A percentile compares a stretch with the other conserved stretches of the same genome.
These are phyloP conservation scores for Paramecium sexaurelia DNA, from an alignment of 73 alveolate genomes.

Conservation along the genomic window DNA sequence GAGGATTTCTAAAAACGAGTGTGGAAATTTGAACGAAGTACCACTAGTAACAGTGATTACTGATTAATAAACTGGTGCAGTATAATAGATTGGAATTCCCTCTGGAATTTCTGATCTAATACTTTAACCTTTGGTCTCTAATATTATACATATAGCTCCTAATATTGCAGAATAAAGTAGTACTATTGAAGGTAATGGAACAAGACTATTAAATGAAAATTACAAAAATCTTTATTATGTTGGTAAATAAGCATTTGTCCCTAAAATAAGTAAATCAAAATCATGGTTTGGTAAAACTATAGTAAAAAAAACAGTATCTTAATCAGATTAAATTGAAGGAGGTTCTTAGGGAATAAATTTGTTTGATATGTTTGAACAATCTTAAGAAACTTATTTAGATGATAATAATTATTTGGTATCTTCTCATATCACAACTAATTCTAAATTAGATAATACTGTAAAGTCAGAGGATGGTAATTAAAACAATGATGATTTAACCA, in stretches of 20 bases:
- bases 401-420: background rate
- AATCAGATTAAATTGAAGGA: background rate
- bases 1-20: background rate
- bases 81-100: background rate
- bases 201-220: background rate
- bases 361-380: background rate
- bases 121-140: background rate
- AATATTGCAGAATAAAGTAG: background rate
- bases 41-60: background rate
- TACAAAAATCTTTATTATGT: background rate
- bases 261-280: background rate
- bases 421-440: background rate
- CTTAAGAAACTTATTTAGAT: background rate
- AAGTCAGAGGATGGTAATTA: background rate
- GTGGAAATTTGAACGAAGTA: background rate
- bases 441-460: background rate
- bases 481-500: background rate
- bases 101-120: background rate
- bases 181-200: background rate
- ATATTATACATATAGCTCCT: background rate
- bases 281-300: background rate
- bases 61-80: background rate
- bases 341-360: background rate
- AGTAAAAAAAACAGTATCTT: background rate
- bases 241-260: background rate